These are phyloP conservation scores for Coemansia sp. DNA, from an alignment of 192 early-diverging fungal genomes.

Conservation along the genomic window DNA sequence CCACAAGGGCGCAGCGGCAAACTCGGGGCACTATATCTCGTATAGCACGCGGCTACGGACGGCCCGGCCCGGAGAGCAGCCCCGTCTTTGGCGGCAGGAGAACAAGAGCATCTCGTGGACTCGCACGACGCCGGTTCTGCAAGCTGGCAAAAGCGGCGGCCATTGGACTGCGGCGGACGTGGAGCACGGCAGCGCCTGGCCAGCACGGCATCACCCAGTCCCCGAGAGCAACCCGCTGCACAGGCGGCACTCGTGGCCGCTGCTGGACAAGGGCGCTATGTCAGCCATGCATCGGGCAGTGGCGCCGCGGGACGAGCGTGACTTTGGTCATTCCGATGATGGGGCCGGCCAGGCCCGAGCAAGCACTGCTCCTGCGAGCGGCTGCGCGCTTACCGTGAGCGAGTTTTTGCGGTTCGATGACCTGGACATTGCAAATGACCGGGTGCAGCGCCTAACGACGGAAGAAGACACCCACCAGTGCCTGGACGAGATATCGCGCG, in stretches of 20 bases:
- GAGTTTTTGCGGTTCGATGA: slow-evolving; percentile 54
- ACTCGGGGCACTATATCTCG: slow-evolving; percentile 53
- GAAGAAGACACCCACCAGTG: slow-evolving; percentile 25
- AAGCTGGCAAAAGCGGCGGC: neutral
- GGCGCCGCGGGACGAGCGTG: no score
- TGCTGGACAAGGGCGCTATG: no score
- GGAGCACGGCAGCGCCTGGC: neutral
- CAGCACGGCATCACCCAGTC: neutral
- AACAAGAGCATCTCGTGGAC: neutral
- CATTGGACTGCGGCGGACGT: neutral
- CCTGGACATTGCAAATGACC: slow-evolving; percentile 42
- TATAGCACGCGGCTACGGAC: slow-evolving; percentile 27
- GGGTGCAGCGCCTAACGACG: slow-evolving; percentile 32
- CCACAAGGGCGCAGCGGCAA: slow-evolving; percentile 48
- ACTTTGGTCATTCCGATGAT: no score
- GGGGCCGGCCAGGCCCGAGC: neutral
- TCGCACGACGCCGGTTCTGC: neutral
- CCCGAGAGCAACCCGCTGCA: neutral
- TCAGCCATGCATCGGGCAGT: neutral
- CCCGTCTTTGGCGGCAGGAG: neutral
- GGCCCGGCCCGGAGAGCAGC: slow-evolving; percentile 17
- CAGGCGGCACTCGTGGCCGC: slow-evolving; percentile 19
- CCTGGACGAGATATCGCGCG: slow-evolving; percentile 45
- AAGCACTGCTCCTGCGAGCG: no score
- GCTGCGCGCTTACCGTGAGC: neutral